Base-by-base conservation (phyloP, 306 rosid genomes). In the Acmispon strigosus region DNA sequence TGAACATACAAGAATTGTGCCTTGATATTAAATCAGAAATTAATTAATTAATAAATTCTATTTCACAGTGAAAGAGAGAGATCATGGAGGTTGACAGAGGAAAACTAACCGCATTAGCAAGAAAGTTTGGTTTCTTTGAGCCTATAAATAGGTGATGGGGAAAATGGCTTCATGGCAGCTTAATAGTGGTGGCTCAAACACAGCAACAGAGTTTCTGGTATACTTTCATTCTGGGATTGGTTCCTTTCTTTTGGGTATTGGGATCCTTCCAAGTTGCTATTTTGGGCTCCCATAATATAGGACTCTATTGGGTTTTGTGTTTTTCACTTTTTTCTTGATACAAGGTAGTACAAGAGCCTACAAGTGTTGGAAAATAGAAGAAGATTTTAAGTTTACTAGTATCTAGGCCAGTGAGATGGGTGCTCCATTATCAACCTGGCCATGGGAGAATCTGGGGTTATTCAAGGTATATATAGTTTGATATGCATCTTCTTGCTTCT, bases 381-480 rank as follows among this genome's bases (percentile, higher is more conserved):
- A 64, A 57, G 4, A 29, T 12, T 37, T 47, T 3, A 34, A 37
- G 27, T n/a, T 7, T 54, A 7, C 10, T 50, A 15, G 34, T 50
- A 39, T 61, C 43, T 57, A 56, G 17, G 50, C 36, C 42, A 1
- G 44, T 43, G 70, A 66, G 51, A 88, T 89, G 92, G 92, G 59
- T 55, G 86, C 87, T 86, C 86, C 92, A 45, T 77, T 90, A 75
- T 70, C 96, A 19, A 16, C 85, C 61, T 92, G 96, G 96, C 98
- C 98, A 5, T 86, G 98, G 96, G 85, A 88, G 24, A 83, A 90
- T 56, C 39, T 90, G 36, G 98, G 98, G 44, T 7, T 43, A 42
- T 83, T 74, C 80, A 92, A 92, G 98, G 98, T 92, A 84, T 14
- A 29, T 36, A 1, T 59, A 16, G 0, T 68, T 10, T 10, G 4